Conservation (phyloP, 2,329 filamentous ascomycete species). For the Xylaria hypoxylon region DNA sequence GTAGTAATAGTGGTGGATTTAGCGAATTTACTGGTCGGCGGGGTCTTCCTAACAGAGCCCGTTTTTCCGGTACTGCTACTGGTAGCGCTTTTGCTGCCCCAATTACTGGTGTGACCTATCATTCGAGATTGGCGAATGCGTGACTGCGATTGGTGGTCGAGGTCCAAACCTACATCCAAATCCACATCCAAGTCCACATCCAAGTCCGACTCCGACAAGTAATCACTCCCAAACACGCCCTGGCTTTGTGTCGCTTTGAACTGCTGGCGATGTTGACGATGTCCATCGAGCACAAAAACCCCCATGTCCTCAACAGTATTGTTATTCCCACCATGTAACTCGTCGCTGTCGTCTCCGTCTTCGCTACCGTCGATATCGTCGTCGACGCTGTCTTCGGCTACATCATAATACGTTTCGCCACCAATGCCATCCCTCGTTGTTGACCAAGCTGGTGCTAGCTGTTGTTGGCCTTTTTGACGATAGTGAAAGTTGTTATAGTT, state of each 20-base stretch:
- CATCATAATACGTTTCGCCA: constrained; percentile 9
- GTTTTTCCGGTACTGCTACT: neutral
- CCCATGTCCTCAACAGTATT: neutral
- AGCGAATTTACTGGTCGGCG: constrained; percentile 18
- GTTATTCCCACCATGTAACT: constrained; percentile 3
- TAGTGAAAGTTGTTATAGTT: constrained; percentile 35
- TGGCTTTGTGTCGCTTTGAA: neutral
- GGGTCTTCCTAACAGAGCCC: neutral
- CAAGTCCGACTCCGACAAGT: constrained; percentile 15
- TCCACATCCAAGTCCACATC: neutral
- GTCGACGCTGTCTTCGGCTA: constrained; percentile 10
- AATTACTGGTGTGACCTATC: neutral
- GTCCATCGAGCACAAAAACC: neutral
- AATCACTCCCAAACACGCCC: neutral
- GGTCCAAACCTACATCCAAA: neutral
- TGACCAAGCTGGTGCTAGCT: neutral
- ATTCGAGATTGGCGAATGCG: constrained; percentile 14
- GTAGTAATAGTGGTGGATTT: neutral
- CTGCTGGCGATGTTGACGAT: constrained; percentile 6
- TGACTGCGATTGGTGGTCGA: constrained; percentile 19
- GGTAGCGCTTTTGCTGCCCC: neutral
- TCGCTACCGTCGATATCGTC: constrained; percentile 26
- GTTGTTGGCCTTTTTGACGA: constrained; percentile 25
- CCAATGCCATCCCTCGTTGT: neutral
- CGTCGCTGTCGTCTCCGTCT: constrained; percentile 11